Base-by-base conservation (phyloP, 768 basidiomycete genomes). In the Naganishia vaughanmartiniae region DNA sequence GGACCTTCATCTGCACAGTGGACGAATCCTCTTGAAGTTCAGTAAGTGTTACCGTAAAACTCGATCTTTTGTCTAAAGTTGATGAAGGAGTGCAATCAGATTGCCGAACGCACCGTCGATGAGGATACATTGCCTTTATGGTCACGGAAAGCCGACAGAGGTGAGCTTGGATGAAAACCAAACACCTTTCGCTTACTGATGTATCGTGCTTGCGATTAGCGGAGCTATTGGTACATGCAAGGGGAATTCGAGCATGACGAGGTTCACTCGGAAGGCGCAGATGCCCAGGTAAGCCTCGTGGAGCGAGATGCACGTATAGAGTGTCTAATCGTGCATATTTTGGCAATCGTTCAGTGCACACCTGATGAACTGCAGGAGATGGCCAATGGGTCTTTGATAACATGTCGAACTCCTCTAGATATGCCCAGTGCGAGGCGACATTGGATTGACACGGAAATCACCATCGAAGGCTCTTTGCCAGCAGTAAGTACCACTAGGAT, bases 141-240 rank as follows among this genome's bases (percentile, higher is more conserved):
- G 95, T 0, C 89, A 92, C 74, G 95, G 95, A 24, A 97, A 97
- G 78, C 90, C 93, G 75, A 99, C 93, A 0, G 93, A 96, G 39
- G 60, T 63, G 17, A 30, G 60, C 12, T n/a, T 4, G 86, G 90
- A 33, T 88, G 46, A 73, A 85, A 68, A 39, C 21, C 31, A n/a
- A 14, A 48, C 15, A 39, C 26, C 45, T 31, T 63, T 15, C 21
- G 26, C 1, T 46, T 26, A 48, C 15, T 51, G 33, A 33, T 21
- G 21, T 28, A 53, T 53, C 66, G 71, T 74, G 67, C 91, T 33
- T n/a, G 19, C 15, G 11, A 36, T 51, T 31, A 63, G 89, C 85
- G 92, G 56, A 93, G 92, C 34, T 94, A 94, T 78, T 93, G 90
- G 91, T 93, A 94, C 81, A 86, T 88, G 65, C 84, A 87, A 70